These are phyloP conservation scores for Chytriomyces confervae DNA, from an alignment of 192 early-diverging fungal genomes.

Conservation along the genomic window DNA sequence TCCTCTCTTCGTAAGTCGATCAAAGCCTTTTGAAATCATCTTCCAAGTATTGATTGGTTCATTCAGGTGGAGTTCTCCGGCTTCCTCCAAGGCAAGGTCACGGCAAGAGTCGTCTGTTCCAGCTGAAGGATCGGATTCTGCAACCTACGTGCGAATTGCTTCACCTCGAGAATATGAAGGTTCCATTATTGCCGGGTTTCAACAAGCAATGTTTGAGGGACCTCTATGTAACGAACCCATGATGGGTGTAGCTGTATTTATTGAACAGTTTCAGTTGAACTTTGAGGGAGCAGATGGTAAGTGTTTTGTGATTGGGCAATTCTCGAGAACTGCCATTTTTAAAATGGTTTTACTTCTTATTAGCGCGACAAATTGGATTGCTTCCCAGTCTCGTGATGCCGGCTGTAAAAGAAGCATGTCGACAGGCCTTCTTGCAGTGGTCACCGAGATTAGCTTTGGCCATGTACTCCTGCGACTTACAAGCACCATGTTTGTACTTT, in stretches of 20 bases:
- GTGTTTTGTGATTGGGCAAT: slow-evolving; percentile 9
- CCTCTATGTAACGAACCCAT: slow-evolving; percentile 95
- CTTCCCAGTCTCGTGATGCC: slow-evolving; percentile 89
- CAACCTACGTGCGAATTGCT: background rate
- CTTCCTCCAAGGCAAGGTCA: background rate
- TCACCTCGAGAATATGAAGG: slow-evolving; percentile 59
- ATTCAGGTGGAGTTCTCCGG: slow-evolving; percentile 6
- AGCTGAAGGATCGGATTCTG: background rate
- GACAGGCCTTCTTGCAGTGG: slow-evolving; percentile 87
- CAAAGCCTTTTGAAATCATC: background rate
- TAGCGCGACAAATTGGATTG: slow-evolving; percentile 37
- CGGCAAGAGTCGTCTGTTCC: background rate
- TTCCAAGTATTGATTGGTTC: background rate
- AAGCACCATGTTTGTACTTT: slow-evolving; percentile 74
- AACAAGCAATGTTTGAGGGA: slow-evolving; percentile 85
- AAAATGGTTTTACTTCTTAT: background rate
- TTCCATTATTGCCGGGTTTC: slow-evolving; percentile 88
- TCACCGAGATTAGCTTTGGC: slow-evolving; percentile 94
- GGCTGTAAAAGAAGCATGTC: slow-evolving; percentile 80
- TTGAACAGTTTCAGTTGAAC: slow-evolving; percentile 65
- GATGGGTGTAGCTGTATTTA: slow-evolving; percentile 79
- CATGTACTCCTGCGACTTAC: slow-evolving; percentile 97
- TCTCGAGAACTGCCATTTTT: slow-evolving; percentile 14
- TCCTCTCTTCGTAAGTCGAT: slow-evolving; percentile 1
- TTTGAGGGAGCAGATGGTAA: slow-evolving; percentile 30